Percentiles rank a stretch among this genome's conserved stretches.
phyloP scores from a whole-genome alignment of 345 rosid species.

The Brassica napus region DNA sequence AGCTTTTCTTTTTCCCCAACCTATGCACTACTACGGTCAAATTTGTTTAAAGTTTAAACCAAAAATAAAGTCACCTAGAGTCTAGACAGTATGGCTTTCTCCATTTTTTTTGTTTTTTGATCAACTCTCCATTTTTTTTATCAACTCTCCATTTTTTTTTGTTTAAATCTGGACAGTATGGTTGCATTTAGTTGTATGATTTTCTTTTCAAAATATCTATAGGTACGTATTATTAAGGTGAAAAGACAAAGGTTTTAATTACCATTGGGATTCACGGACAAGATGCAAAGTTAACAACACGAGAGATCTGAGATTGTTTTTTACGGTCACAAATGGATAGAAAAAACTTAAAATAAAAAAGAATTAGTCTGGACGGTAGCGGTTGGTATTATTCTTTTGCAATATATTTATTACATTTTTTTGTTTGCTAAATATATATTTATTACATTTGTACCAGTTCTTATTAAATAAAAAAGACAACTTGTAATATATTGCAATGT shows the following conservation, averaged over 20 bases:
- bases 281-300: constrained; percentile 17
- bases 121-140: no score
- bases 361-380: constrained; percentile 32
- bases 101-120: no score
- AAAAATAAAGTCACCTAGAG: background rate
- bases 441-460: constrained; percentile 20
- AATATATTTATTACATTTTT: constrained; percentile 8
- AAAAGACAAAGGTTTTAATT: background rate
- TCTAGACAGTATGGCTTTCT: background rate
- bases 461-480: constrained; percentile 30
- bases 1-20: constrained; percentile 9
- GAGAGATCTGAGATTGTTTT: constrained; percentile 27
- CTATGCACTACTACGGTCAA: constrained; percentile 11
- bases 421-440: background rate
- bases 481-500: constrained; percentile 31
- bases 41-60: background rate
- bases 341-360: background rate
- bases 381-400: constrained; percentile 40
- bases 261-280: constrained; percentile 22
- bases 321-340: constrained; percentile 6
- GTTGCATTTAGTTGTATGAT: background rate
- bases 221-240: background rate
- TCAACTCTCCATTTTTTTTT: no score
- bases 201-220: background rate
- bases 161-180: background rate